Base-by-base conservation (phyloP, 345 rosid species). In the Melaleuca alternifolia region DNA sequence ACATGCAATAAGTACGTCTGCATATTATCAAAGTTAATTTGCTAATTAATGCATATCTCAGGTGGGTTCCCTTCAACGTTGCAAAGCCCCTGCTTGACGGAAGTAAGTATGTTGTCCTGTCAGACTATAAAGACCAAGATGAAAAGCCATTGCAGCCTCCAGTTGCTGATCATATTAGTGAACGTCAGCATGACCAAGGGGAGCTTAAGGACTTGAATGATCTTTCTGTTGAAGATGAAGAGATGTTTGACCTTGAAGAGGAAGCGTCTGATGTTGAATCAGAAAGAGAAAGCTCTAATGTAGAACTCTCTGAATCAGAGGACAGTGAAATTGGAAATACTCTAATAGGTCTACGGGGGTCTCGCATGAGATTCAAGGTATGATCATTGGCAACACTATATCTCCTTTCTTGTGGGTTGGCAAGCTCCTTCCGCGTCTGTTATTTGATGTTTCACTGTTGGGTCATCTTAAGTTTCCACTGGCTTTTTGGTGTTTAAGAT, bases 61-160 rank as follows among this genome's bases (percentile, higher is more conserved):
- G 99, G 96, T 97, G 99, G 99, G 94, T 97, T 85, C 88, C 96
- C 77, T 96, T 87, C 92, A 92, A 93, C 77, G 83, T 86, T 81
- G 95, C 94, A 41, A 94, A 89, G 84, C 94, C 98, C 26, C 75
- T 92, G 91, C 99, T 97, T 21, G 98, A 97, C 90, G 91, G 90
- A 91, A 93, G 90, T 87, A 91, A 90, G 84, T 97, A 95, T 86
- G 93, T 87, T 44, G 91, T 95, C 89, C 89, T 97, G 87, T 94
- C 99, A 61, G 98, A 96, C 90, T 88, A 83, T 54, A 87, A 46
- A 82, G 85, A 86, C 83, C 92, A 92, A 87, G 89, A 86, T 85
- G 93, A 89, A 83, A 89, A 83, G 87, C 90, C 91, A 75, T 88
- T 87, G 44, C 88, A 48, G 41, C 90, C 89, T 85, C 53, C 37